Evolutionary conservation across 176 grass and related monocot genomes (phyloP), one percentile per base, ranked within the genome.

Genomic region (Musa acuminata): DNA sequence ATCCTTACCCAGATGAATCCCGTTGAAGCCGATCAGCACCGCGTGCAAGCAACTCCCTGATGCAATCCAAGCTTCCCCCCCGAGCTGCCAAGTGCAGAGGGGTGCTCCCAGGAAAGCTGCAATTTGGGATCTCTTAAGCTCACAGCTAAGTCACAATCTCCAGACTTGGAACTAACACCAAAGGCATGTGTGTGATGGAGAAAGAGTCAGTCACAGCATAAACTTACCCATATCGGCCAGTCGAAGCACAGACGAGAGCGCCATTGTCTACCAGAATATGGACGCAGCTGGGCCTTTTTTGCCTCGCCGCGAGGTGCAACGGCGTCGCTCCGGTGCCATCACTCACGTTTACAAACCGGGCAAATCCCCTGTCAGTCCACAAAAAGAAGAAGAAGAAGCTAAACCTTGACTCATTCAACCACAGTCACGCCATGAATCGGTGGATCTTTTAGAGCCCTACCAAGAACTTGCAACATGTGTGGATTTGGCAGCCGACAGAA

Each of bases 21-120:
- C 86, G 87, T 74, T 99, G 91, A 90, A 95, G 96, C 51, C 96
- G 96, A 82, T 99, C 91, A 69, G 96, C 96, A 55, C 96, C 96
- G 84, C 96, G 91, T 69, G 96, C 87, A 70, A 99, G 96, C 54
- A 99, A 86, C 80, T 95, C 88, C 35, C 91, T 91, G 79, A 99
- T 84, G 78, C 96, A 99, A 79, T 99, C 96, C 35, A 99, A 84
- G 81, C 82, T 89, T 54, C 96, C 96, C 69, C 91, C 96, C 51
- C 96, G 88, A 67, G 96, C 96, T 21, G 96, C 96, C 75, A 95
- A 82, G 84, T 99, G 96, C 74, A 99, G 88, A 68, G 91, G 79
- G 29, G 96, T 95, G 81, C 91, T 95, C 53, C 91, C 91, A 21
- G 96, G 88, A 72, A 84, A 97, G 69, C 94, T 97, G 85, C 64